A percentile compares a stretch with the other conserved stretches of the same genome.
phyloP scores from a whole-genome alignment of 768 basidiomycete species.

The Lactarius psammicola region DNA sequence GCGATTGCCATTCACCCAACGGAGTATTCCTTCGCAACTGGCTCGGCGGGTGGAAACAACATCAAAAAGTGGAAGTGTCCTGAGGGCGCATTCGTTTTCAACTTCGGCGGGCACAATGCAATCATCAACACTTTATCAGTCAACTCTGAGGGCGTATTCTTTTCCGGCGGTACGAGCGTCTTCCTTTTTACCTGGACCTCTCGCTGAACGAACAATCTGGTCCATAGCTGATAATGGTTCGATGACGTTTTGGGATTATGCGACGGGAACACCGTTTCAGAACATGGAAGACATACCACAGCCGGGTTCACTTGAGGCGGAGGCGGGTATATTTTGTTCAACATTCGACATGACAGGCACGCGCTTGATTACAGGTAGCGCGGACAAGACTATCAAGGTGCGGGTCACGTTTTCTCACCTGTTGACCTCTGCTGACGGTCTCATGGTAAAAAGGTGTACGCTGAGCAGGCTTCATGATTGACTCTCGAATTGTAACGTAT shows the following conservation, averaged over 20 bases:
- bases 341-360: slow-evolving; percentile 97
- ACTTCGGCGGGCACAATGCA: slow-evolving; percentile 93
- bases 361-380: slow-evolving; percentile 90
- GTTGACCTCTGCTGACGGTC: neutral
- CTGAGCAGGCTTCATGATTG: slow-evolving; percentile 60
- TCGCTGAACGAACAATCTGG: neutral
- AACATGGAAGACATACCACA: slow-evolving; percentile 92
- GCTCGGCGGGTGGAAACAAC: slow-evolving; percentile 97
- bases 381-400: slow-evolving; percentile 99
- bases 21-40: slow-evolving; percentile 94
- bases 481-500: neutral
- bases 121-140: slow-evolving; percentile 96
- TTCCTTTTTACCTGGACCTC: neutral
- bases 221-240: slow-evolving; percentile 86
- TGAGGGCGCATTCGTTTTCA: slow-evolving; percentile 93
- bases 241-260: slow-evolving; percentile 91
- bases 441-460: slow-evolving; percentile 51
- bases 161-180: slow-evolving; percentile 76
- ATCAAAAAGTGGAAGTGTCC: slow-evolving; percentile 99
- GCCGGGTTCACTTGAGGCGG: slow-evolving; percentile 96
- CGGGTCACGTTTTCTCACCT: slow-evolving; percentile 30
- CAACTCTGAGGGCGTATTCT: slow-evolving; percentile 94
- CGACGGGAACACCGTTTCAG: slow-evolving; percentile 93
- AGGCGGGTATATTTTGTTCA: slow-evolving; percentile 95
- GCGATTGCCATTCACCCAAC: slow-evolving; percentile 93